Base-by-base conservation (phyloP, 306 rosid genomes). In the Sindora glabra region DNA sequence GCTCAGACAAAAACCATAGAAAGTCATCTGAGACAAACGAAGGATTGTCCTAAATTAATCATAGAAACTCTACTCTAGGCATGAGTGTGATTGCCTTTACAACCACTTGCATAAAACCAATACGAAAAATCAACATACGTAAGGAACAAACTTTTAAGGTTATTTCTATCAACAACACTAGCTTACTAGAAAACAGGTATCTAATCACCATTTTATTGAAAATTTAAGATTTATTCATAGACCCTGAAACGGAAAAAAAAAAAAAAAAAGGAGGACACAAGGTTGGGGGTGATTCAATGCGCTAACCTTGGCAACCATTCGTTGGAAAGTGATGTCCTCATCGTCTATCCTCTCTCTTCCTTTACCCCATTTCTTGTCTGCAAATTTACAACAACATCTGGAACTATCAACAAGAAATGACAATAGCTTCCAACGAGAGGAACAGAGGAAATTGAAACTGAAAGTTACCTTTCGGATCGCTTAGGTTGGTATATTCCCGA, bases 221-320 rank as follows among this genome's bases (percentile, higher is more conserved):
- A 26, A 16, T 3, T 48, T 3, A 0, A 47, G 8, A 48, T 1
- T 17, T 10, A 42, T 4, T 59, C 30, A 45, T 17, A 6, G 21
- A 8, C 1, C 10, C 42, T 18, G 21, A 29, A 18, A 39, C 11
- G 3, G 45, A 21, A 40, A 40, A 9, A 26, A 42, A 16, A 21
- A 62, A 30, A 17, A 48, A 29, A 27, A 22, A 8, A 55, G 5
- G n/a, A 47, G 34, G 51, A 62, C 2, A 46, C 2, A 32, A 52
- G 62, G 48, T n/a, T n/a, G 72, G 65, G 66, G 75, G 74, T 79
- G 87, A 79, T 77, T 67, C 74, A 78, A 88, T 83, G 96, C 96
- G 94, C 98, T 92, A 92, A 92, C 98, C 98, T 92, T 92, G 41
- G 98, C 96, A 64, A 88, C 98, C 98, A 92, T 88, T 23, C 98